These are phyloP conservation scores for Hagleromyces aurorensis DNA, from an alignment of 805 yeast genomes.

Conservation along the genomic window DNA sequence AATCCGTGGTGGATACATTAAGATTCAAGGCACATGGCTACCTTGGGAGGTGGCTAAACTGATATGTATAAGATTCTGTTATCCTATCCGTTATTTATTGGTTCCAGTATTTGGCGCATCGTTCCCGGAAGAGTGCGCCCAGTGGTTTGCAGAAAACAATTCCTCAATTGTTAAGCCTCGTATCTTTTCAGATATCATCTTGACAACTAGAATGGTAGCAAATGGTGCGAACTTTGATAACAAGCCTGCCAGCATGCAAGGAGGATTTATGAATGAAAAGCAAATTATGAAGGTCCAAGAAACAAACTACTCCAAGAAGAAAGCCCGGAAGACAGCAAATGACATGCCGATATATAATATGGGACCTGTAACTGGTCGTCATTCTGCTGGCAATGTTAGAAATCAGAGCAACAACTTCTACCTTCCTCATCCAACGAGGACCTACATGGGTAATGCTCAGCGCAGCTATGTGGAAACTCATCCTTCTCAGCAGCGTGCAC, in stretches of 20 bases:
- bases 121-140: conserved; percentile 38
- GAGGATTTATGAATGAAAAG: conserved; percentile 2
- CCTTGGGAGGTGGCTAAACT: conserved; percentile 61
- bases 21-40: conserved; percentile 93
- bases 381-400: conserved; percentile 1
- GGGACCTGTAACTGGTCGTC: conserved; percentile 4
- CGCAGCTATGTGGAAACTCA: too few species aligned
- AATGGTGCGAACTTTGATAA: too few species aligned
- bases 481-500: conserved; percentile 2
- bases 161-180: conserved; percentile 1
- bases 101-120: conserved; percentile 72
- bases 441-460: conserved; percentile 1
- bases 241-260: conserved; percentile 2
- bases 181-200: conserved; percentile 1
- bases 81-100: conserved; percentile 62
- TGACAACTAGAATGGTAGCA: too few species aligned
- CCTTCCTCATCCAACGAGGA: neutral
- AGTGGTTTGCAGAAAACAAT: conserved; percentile 7
- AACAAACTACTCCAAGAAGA: conserved; percentile 1
- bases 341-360: too few species aligned
- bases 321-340: conserved; percentile 2
- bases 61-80: conserved; percentile 70
- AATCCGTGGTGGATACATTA: conserved; percentile 83
- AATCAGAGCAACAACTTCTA: conserved; percentile 2
- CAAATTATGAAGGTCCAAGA: too few species aligned